Evolutionary conservation across 345 rosid genomes (phyloP).

Genomic region (Microcos paniculata): DNA sequence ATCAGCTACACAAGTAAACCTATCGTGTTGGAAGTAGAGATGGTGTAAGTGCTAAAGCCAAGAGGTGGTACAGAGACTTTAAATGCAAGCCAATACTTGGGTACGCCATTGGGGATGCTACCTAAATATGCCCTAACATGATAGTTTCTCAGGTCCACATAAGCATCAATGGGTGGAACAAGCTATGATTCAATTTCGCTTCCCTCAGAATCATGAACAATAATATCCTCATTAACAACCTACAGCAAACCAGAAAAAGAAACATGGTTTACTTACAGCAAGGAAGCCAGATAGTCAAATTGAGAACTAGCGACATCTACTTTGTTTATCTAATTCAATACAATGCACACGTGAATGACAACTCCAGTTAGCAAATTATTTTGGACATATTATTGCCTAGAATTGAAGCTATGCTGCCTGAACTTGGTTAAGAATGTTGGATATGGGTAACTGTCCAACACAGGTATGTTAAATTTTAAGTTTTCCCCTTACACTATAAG

Average conservation of each 20-base stretch:
- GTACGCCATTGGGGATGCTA: constrained; percentile 45
- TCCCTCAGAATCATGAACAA: constrained; percentile 78
- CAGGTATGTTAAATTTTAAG: not conserved
- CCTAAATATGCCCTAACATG: constrained; percentile 82
- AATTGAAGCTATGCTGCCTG: not conserved
- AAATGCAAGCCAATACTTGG: constrained; percentile 89
- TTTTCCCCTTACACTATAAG: not conserved
- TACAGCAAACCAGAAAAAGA: constrained; percentile 31
- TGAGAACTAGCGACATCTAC: too few relatives aligned
- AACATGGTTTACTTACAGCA: not conserved
- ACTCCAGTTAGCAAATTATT: not conserved
- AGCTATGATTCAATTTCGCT: constrained; percentile 80
- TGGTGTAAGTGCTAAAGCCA: constrained; percentile 80
- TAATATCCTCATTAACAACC: constrained; percentile 61
- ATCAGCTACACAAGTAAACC: constrained; percentile 40
- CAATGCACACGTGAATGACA: not conserved
- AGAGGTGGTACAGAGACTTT: constrained; percentile 79
- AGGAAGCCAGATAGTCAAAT: constrained; percentile 1
- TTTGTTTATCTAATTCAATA: not conserved
- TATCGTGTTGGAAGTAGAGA: constrained; percentile 58
- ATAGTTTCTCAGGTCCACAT: constrained; percentile 51
- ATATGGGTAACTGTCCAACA: not conserved
- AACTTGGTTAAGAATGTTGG: not conserved
- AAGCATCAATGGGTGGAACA: constrained; percentile 67
- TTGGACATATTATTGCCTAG: not conserved